These are phyloP conservation scores for Colletotrichum endophyticum DNA, from an alignment of 2,329 filamentous ascomycete genomes.

Conservation along the genomic window DNA sequence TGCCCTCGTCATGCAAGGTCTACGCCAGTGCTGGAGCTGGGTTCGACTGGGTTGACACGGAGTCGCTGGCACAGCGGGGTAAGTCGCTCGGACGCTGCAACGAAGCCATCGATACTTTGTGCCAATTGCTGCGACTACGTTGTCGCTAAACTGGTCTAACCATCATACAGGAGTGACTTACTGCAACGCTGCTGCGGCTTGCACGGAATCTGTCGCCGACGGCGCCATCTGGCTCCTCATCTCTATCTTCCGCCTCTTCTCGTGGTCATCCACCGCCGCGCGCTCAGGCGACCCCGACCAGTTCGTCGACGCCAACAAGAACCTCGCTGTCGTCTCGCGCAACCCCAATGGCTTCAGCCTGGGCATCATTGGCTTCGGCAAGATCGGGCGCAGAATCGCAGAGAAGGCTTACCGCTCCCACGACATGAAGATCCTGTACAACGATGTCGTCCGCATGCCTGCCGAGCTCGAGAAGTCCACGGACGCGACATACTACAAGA, in stretches of 20 bases:
- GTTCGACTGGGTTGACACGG: slow-evolving; percentile 18
- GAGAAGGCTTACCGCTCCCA: slow-evolving; percentile 54
- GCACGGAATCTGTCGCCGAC: slow-evolving; percentile 19
- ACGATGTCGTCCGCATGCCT: slow-evolving; percentile 50
- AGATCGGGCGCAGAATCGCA: slow-evolving; percentile 56
- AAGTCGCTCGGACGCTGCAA: background rate
- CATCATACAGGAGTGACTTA: background rate
- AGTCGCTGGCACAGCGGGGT: slow-evolving; percentile 10
- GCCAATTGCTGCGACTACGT: background rate
- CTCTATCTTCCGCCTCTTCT: slow-evolving; percentile 18
- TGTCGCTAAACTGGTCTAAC: background rate
- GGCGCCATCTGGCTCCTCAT: slow-evolving; percentile 20
- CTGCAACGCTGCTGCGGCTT: slow-evolving; percentile 16
- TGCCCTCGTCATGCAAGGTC: slow-evolving; percentile 13
- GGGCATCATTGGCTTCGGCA: slow-evolving; percentile 65
- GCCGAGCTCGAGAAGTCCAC: slow-evolving; percentile 37
- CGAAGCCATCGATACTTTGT: background rate
- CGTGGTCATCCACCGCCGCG: slow-evolving; percentile 11
- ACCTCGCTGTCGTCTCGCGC: slow-evolving; percentile 9
- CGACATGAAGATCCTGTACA: slow-evolving; percentile 63
- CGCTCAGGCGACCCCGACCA: slow-evolving; percentile 17
- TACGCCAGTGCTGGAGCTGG: slow-evolving; percentile 15
- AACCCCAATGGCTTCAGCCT: slow-evolving; percentile 28
- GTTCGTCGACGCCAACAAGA: slow-evolving; percentile 19
- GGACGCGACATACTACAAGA: slow-evolving; percentile 42